These are phyloP conservation scores for Neotropicomus parvogracilis DNA, from an alignment of 1,284 basidiomycete species.

Conservation along the genomic window DNA sequence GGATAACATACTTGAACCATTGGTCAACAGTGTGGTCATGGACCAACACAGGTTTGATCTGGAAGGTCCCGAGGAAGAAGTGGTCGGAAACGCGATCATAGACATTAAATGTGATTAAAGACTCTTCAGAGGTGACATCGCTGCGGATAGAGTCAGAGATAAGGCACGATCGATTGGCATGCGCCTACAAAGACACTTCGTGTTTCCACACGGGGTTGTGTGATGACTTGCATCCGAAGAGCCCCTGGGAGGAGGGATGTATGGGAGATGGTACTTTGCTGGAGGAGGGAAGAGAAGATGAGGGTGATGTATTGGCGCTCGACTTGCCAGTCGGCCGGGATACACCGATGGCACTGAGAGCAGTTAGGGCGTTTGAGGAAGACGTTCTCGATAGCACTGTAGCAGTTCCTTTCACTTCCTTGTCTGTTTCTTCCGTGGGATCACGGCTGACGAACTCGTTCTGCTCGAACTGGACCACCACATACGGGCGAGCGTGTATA, in stretches of 20 bases:
- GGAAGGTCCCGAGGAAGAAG: constrained; percentile 87
- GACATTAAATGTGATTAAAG: constrained; percentile 85
- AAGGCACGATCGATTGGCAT: constrained; percentile 10
- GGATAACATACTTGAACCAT: constrained; percentile 82
- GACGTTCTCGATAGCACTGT: constrained; percentile 56
- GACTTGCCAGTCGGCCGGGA: constrained; percentile 40
- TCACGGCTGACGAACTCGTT: constrained; percentile 97
- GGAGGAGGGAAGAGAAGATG: constrained; percentile 40
- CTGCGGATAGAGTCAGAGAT: constrained; percentile 41
- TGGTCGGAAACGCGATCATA: constrained; percentile 90
- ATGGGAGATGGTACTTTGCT: constrained; percentile 31
- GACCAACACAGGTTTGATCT: constrained; percentile 86
- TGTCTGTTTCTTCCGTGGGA: constrained; percentile 82
- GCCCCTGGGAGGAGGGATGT: constrained; percentile 40
- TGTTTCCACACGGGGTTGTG: constrained; percentile 99
- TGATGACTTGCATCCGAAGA: constrained; percentile 64
- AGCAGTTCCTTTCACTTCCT: constrained; percentile 80
- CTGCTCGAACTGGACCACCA: constrained; percentile 98
- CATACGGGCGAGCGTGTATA: constrained; percentile 77
- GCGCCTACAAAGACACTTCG: constrained; percentile 90
- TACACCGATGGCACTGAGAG: constrained; percentile 66
- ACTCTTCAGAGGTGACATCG: constrained; percentile 91
- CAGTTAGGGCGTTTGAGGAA: constrained; percentile 60
- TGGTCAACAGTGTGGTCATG: constrained; percentile 96
- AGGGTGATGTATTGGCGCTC: constrained; percentile 37